Percentiles rank a stretch among this genome's conserved stretches.
phyloP scores from a whole-genome alignment of 1,139 yeast species.

The Geotrichum restrictum region DNA sequence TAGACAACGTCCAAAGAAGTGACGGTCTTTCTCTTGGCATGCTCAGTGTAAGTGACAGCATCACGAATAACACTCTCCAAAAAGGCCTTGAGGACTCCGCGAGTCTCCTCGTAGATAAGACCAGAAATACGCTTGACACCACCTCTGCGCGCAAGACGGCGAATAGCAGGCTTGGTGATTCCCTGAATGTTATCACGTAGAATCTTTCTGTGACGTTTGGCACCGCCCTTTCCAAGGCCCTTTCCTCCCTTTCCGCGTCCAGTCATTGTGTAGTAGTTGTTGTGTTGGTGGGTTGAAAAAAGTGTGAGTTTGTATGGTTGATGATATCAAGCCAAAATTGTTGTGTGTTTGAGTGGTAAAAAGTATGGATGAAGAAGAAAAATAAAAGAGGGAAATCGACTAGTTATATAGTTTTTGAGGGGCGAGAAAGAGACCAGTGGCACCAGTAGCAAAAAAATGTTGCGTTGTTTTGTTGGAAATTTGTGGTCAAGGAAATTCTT shows the following conservation, averaged over 20 bases:
- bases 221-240: constrained; percentile 99
- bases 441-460: not conserved
- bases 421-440: not conserved
- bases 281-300: constrained; percentile 4
- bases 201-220: constrained; percentile 99
- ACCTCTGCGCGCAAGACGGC: constrained; percentile 99
- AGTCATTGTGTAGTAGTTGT: constrained; percentile 59
- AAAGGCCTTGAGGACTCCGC: constrained; percentile 94
- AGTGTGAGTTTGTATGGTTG: not conserved
- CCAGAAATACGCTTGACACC: constrained; percentile 99
- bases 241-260: constrained; percentile 99
- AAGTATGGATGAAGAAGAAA: constrained; percentile 6
- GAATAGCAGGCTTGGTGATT: constrained; percentile 98
- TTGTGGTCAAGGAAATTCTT: not conserved
- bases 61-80: constrained; percentile 97
- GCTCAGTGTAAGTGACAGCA: constrained; percentile 98
- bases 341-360: not conserved
- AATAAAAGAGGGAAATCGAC: constrained; percentile 20
- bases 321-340: not conserved
- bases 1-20: constrained; percentile 97
- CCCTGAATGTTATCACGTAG: constrained; percentile 99
- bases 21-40: constrained; percentile 99
- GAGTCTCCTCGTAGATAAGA: constrained; percentile 96
- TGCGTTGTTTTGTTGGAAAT: not conserved
- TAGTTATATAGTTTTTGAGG: constrained; percentile 9